These are phyloP conservation scores for Hyaloscypha variabilis DNA, from an alignment of 495 filamentous ascomycete species.

Conservation along the genomic window DNA sequence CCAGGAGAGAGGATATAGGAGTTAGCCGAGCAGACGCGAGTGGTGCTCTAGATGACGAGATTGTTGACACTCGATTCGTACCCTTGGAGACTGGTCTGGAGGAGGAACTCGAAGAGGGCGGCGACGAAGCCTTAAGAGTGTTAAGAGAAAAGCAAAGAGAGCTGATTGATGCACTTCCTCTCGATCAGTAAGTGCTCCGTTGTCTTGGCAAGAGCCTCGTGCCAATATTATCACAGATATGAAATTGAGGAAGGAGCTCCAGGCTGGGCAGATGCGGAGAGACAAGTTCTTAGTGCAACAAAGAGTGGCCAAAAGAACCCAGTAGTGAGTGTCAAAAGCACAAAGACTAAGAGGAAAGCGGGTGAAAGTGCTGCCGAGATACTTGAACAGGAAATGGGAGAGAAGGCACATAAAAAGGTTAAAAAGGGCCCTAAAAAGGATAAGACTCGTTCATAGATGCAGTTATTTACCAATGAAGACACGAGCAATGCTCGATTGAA, in stretches of 20 bases:
- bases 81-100: slow-evolving; percentile 72
- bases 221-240: slow-evolving; percentile 62
- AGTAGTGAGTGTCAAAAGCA: slow-evolving; percentile 81
- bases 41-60: slow-evolving; percentile 60
- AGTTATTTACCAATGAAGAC: background rate
- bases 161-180: slow-evolving; percentile 83
- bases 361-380: slow-evolving; percentile 61
- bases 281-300: slow-evolving; percentile 62
- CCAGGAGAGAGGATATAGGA: slow-evolving; percentile 54
- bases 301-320: slow-evolving; percentile 61
- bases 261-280: slow-evolving; percentile 84
- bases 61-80: slow-evolving; percentile 62
- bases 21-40: slow-evolving; percentile 57
- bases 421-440: slow-evolving; percentile 38
- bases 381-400: slow-evolving; percentile 59
- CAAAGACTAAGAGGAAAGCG: slow-evolving; percentile 79
- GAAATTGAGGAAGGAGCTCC: slow-evolving; percentile 72
- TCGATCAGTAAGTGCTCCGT: slow-evolving; percentile 74
- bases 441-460: slow-evolving; percentile 14
- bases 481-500: background rate
- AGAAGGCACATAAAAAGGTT: slow-evolving; percentile 58
- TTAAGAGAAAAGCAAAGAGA: slow-evolving; percentile 75
- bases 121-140: slow-evolving; percentile 69
- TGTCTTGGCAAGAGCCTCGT: slow-evolving; percentile 39
- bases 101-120: slow-evolving; percentile 87